A percentile compares a stretch with the other conserved stretches of the same genome.
phyloP scores from a whole-genome alignment of 1,139 yeast species.

The Hyphopichia fennica region DNA sequence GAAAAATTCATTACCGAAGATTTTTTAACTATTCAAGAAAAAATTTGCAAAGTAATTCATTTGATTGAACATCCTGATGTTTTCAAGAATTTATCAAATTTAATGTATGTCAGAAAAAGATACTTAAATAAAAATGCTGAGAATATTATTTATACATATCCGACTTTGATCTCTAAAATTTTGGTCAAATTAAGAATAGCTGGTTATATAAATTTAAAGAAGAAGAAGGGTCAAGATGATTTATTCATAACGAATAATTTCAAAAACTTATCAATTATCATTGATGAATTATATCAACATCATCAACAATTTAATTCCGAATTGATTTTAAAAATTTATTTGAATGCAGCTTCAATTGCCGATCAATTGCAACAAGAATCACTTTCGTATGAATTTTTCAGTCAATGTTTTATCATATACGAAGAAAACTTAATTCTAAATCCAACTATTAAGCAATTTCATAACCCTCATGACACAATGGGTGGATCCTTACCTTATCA shows the following conservation, averaged over 20 bases:
- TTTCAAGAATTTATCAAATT: slow-evolving; percentile 52
- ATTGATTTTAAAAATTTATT: slow-evolving; percentile 49
- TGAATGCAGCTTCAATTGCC: slow-evolving; percentile 65
- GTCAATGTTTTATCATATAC: slow-evolving; percentile 82
- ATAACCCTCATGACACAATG: slow-evolving; percentile 39
- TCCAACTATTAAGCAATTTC: slow-evolving; percentile 15
- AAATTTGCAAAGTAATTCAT: slow-evolving; percentile 69
- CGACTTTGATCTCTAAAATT: slow-evolving; percentile 65
- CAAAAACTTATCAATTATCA: slow-evolving; percentile 70
- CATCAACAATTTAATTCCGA: slow-evolving; percentile 51
- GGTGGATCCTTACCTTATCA: slow-evolving; percentile 42
- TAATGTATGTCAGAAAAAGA: slow-evolving; percentile 56
- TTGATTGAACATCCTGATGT: slow-evolving; percentile 53
- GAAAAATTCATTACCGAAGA: slow-evolving; percentile 34
- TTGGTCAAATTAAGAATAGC: slow-evolving; percentile 60
- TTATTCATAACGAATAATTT: slow-evolving; percentile 52
- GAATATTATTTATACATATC: slow-evolving; percentile 66
- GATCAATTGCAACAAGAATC: slow-evolving; percentile 61
- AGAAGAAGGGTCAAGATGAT: slow-evolving; percentile 21
- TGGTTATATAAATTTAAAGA: slow-evolving; percentile 27
- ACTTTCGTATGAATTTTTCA: slow-evolving; percentile 85
- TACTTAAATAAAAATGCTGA: slow-evolving; percentile 55
- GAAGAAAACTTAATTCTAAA: slow-evolving; percentile 62
- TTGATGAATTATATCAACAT: slow-evolving; percentile 62
- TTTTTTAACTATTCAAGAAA: slow-evolving; percentile 59